A percentile compares a stretch with the other conserved stretches of the same genome.
These are phyloP conservation scores for Pleurozium schreberi DNA, from an alignment of 225 moss, liverwort and hornwort species.

Conservation along the genomic window DNA sequence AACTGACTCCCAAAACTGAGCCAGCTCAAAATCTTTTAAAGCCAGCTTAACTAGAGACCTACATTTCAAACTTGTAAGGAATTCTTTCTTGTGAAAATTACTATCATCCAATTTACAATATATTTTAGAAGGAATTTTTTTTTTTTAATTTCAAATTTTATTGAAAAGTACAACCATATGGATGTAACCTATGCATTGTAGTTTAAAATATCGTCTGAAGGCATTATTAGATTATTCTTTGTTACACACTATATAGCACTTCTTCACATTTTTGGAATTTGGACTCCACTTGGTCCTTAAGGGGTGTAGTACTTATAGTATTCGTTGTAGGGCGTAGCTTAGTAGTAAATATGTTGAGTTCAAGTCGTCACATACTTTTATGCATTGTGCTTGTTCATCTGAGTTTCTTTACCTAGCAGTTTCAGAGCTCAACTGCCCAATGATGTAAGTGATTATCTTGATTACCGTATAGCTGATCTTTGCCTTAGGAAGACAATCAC, in stretches of 20 bases:
- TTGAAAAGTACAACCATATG: neutral
- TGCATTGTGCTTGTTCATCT: neutral
- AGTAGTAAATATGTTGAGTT: neutral
- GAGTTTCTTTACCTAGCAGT: neutral
- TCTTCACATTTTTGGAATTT: neutral
- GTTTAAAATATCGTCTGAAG: neutral
- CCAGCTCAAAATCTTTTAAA: neutral
- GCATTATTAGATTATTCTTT: neutral
- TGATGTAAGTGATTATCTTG: neutral
- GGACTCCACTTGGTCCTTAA: neutral
- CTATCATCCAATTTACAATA: neutral
- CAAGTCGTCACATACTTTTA: neutral
- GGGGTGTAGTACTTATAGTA: neutral
- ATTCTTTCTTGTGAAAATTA: neutral
- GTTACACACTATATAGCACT: neutral
- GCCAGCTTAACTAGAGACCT: neutral
- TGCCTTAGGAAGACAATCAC: neutral
- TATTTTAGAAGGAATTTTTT: neutral
- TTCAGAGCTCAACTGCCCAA: neutral
- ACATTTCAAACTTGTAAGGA: neutral
- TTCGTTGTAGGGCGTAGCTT: neutral
- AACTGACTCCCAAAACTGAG: neutral
- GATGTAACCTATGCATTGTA: neutral
- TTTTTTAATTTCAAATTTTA: neutral
- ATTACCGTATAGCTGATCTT: neutral